Evolutionary conservation across 2,329 filamentous ascomycete genomes (phyloP), one percentile per base, ranked within the genome.

Genomic region (Pseudogymnoascus sp.): DNA sequence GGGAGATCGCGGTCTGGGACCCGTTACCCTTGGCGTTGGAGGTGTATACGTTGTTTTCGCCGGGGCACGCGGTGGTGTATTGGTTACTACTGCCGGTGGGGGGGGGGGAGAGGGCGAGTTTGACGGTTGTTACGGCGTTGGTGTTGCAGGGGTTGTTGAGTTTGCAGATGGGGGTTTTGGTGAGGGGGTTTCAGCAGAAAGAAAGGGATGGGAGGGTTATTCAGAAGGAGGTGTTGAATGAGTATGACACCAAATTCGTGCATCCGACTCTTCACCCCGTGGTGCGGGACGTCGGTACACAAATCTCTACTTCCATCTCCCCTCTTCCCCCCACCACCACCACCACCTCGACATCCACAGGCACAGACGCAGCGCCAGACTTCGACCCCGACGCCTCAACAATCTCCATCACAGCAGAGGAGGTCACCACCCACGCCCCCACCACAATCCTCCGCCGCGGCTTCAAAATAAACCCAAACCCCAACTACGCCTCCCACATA

Each of bases 211-310:
- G 85, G 1, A 82, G 86, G 1, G 82, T 97, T 57, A 89, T 99
- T 64, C 91, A 96, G 69, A 91, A 89, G 69, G 90, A 97, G 75
- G 93, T 97, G 4, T 82, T 97, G 76, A 88, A 92, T 73, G 95
- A 99, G 76, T 99, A 99, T 73, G 91, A 97, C 73, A 90, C 86
- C 69, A 99, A 99, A 77, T 97, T 89, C 72, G 95, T 99, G 0
- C 91, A 96, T 71, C 95, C 95, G 1, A 83, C 87, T 10, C 84
- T 96, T n/a, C 90, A 96, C 69, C 90, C 89, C 6, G 80, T 89
- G 4, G 90, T 96, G 68, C 80, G 87, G 68, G 84, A 89, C 71
- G 91, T 93, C 1, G 89, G 86, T 5, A 95, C 89, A 0, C 93
- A 97, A 74, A 87, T 88, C 64, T 85, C 84, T 2, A 69, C 64